A percentile compares a stretch with the other conserved stretches of the same genome.
These are phyloP conservation scores for sweet orange (Citrus sinensis) DNA, from an alignment of 345 rosid genomes.

Conservation along the genomic window DNA sequence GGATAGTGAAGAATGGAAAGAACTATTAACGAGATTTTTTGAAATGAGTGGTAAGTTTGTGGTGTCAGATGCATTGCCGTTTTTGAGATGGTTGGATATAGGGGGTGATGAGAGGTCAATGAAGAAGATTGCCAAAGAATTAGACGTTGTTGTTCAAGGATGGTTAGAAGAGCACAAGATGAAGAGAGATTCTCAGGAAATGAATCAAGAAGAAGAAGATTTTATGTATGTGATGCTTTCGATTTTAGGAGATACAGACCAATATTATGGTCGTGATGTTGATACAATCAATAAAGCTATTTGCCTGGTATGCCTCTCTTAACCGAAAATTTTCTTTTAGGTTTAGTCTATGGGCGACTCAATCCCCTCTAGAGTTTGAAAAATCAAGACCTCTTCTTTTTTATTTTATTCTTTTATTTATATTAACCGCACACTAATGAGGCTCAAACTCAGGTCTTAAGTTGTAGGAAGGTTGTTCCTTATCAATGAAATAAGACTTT, in stretches of 20 bases:
- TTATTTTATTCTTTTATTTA: too few relatives aligned
- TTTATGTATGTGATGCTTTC: constrained; percentile 33
- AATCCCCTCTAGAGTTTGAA: too few relatives aligned
- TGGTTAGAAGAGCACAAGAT: constrained; percentile 44
- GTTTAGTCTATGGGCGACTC: too few relatives aligned
- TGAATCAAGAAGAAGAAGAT: constrained; percentile 13
- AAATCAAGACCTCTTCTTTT: too few relatives aligned
- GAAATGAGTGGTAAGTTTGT: constrained; percentile 21
- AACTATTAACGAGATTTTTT: constrained; percentile 3
- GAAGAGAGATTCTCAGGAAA: constrained; percentile 1
- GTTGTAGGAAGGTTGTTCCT: too few relatives aligned
- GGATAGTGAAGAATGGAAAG: constrained; percentile 4
- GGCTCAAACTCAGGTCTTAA: too few relatives aligned
- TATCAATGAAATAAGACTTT: too few relatives aligned
- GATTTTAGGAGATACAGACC: neutral
- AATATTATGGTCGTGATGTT: neutral
- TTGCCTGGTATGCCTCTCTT: neutral
- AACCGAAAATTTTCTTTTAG: too few relatives aligned
- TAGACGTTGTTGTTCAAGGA: constrained; percentile 19
- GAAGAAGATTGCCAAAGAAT: constrained; percentile 21
- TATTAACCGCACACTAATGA: too few relatives aligned
- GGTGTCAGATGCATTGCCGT: constrained; percentile 29
- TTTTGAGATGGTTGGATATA: constrained; percentile 31
- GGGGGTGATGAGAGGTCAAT: constrained; percentile 31
- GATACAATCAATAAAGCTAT: neutral